Conservation (phyloP, 179 eudicot genomes). For the Beta lomatogona region DNA sequence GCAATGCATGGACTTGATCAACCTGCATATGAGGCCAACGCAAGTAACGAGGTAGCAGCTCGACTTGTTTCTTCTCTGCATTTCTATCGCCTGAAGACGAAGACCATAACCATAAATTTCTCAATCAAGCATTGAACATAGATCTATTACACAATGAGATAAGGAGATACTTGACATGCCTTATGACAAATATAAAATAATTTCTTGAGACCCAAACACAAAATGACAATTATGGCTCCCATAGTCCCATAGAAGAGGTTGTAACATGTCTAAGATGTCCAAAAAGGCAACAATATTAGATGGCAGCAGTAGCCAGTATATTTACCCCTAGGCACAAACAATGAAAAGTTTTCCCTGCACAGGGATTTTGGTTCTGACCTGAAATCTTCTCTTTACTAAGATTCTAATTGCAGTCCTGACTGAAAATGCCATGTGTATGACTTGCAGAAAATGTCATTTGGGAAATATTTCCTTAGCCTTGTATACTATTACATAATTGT, state of each 20-base stretch:
- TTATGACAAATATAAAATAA: background rate
- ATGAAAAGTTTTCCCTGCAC: background rate
- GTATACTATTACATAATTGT: background rate
- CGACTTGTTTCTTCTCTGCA: conserved; percentile 42
- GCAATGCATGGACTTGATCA: conserved; percentile 81
- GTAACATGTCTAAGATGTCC: background rate
- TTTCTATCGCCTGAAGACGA: conserved; percentile 56
- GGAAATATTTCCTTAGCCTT: background rate
- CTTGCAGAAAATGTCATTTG: background rate
- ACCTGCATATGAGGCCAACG: conserved; percentile 92
- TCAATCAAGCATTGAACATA: background rate
- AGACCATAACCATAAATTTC: conserved; percentile 16
- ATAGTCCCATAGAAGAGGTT: background rate
- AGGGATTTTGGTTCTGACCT: background rate
- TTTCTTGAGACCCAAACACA: background rate
- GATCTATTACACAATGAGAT: background rate
- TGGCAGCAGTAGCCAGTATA: background rate
- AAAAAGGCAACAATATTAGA: background rate
- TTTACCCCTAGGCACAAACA: background rate
- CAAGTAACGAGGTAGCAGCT: conserved; percentile 56
- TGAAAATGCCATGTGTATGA: background rate
- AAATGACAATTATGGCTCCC: background rate
- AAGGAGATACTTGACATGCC: background rate
- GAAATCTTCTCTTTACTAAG: background rate
- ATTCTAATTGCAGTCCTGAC: background rate